Percentiles rank a stretch among this genome's conserved stretches.
Evolutionary conservation across 805 yeast species (phyloP).

Genomic region (Teunomyces atbi): DNA sequence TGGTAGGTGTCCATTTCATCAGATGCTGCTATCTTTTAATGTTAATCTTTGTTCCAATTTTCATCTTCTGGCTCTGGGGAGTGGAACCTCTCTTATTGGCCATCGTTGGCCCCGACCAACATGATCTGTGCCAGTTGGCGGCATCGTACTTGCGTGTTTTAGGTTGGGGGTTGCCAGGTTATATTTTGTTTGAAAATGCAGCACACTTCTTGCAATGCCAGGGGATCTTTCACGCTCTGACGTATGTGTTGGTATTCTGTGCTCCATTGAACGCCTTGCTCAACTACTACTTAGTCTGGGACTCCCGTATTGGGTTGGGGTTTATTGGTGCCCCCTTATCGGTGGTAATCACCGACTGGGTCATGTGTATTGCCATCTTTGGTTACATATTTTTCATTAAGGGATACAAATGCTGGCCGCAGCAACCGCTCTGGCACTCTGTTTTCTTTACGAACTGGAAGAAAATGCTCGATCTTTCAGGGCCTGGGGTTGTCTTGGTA

Average conservation of each 20-base stretch:
- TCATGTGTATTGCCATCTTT: conserved; percentile 60
- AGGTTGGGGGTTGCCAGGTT: conserved; percentile 70
- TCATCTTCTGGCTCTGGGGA: conserved; percentile 58
- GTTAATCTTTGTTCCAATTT: conserved; percentile 53
- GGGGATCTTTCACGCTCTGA: conserved; percentile 77
- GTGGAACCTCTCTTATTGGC: conserved; percentile 47
- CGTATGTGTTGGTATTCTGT: conserved; percentile 64
- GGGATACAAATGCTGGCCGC: conserved; percentile 48
- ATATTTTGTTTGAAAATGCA: conserved; percentile 66
- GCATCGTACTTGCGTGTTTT: conserved; percentile 55
- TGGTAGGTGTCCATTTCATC: conserved; percentile 68
- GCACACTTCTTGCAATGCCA: conserved; percentile 75
- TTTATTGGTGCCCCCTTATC: conserved; percentile 77
- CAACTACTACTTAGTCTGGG: conserved; percentile 73
- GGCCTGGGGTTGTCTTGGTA: conserved; percentile 77
- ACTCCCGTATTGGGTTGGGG: conserved; percentile 52
- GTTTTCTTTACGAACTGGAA: conserved; percentile 54
- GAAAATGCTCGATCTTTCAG: conserved; percentile 59
- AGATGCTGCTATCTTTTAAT: conserved; percentile 61
- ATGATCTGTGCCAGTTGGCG: conserved; percentile 48
- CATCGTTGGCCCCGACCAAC: conserved; percentile 12
- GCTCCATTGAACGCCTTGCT: conserved; percentile 72
- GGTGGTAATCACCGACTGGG: conserved; percentile 67
- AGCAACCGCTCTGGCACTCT: conserved; percentile 20
- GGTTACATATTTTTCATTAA: conserved; percentile 44